Percentiles rank a stretch among this genome's conserved stretches.
These are phyloP conservation scores for Verticillium albo-atrum DNA, from an alignment of 2,329 filamentous ascomycete genomes.

Conservation along the genomic window DNA sequence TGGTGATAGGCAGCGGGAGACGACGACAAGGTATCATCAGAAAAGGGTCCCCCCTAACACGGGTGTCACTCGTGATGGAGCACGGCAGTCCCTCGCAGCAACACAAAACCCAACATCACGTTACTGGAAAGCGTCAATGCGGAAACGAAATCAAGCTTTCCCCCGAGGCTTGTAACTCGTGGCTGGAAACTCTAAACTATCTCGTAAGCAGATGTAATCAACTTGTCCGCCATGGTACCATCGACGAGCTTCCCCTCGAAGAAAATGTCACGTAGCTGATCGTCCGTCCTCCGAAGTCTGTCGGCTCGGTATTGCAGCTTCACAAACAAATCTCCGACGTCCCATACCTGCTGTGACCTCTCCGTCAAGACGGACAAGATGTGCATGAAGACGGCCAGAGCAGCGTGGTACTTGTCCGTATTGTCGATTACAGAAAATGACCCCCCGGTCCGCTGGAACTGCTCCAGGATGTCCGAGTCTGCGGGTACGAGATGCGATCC, in stretches of 20 bases:
- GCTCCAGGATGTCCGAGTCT: background rate
- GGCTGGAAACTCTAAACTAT: background rate
- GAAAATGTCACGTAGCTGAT: background rate
- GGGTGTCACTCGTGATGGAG: background rate
- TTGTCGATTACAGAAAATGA: background rate
- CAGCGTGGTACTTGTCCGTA: background rate
- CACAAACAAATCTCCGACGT: background rate
- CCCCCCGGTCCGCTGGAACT: background rate
- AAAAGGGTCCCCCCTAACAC: background rate
- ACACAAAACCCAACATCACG: background rate
- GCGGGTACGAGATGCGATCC: background rate
- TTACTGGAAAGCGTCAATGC: background rate
- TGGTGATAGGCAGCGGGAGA: background rate
- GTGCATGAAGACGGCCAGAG: background rate
- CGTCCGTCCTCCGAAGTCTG: background rate
- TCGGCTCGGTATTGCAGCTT: background rate
- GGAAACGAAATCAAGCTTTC: background rate
- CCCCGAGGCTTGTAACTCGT: background rate
- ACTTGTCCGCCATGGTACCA: background rate
- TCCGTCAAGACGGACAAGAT: background rate
- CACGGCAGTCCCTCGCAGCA: background rate
- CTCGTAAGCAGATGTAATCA: background rate
- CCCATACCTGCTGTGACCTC: background rate
- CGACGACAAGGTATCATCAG: background rate
- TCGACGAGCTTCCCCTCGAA: background rate